Percentiles rank a stretch among this genome's conserved stretches.
Evolutionary conservation across 2,329 filamentous ascomycete species (phyloP).

Genomic region (Coleophoma crateriformis): DNA sequence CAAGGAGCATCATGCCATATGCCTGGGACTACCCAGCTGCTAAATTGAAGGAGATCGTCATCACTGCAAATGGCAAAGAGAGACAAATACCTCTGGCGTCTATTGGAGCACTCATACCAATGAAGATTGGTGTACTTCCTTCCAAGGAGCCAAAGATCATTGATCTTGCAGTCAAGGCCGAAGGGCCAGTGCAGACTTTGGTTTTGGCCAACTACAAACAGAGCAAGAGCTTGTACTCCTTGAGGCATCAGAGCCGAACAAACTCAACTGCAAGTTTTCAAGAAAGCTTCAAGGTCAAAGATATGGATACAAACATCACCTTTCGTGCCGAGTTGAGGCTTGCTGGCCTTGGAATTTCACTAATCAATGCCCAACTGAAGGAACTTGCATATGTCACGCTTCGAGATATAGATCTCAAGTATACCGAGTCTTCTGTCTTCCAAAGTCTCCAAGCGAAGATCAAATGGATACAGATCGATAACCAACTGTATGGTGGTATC

Average conservation of each 20-base stretch:
- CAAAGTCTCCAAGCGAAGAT: slow-evolving; percentile 87
- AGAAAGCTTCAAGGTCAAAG: slow-evolving; percentile 88
- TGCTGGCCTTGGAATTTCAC: slow-evolving; percentile 84
- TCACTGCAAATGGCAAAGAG: slow-evolving; percentile 73
- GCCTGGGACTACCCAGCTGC: slow-evolving; percentile 98
- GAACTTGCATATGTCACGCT: slow-evolving; percentile 93
- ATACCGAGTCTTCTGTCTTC: slow-evolving; percentile 87
- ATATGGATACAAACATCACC: slow-evolving; percentile 78
- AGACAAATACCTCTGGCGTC: slow-evolving; percentile 92
- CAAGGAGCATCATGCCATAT: slow-evolving; percentile 97
- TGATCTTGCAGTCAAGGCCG: slow-evolving; percentile 92
- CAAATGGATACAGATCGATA: slow-evolving; percentile 99
- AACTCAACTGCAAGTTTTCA: slow-evolving; percentile 44
- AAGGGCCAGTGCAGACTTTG: slow-evolving; percentile 90
- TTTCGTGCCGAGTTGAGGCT: slow-evolving; percentile 87
- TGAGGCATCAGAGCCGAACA: slow-evolving; percentile 49
- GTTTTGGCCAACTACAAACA: slow-evolving; percentile 91
- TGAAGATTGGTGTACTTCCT: slow-evolving; percentile 67
- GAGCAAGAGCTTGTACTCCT: slow-evolving; percentile 79
- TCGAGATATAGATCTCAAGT: slow-evolving; percentile 84
- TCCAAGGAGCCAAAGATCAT: slow-evolving; percentile 74
- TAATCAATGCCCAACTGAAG: slow-evolving; percentile 87
- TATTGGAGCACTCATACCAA: slow-evolving; percentile 91
- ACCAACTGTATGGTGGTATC: slow-evolving; percentile 95
- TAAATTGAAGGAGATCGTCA: slow-evolving; percentile 90